Conservation (phyloP, 768 basidiomycete species). For the Hortiboletus flavorubellus region DNA sequence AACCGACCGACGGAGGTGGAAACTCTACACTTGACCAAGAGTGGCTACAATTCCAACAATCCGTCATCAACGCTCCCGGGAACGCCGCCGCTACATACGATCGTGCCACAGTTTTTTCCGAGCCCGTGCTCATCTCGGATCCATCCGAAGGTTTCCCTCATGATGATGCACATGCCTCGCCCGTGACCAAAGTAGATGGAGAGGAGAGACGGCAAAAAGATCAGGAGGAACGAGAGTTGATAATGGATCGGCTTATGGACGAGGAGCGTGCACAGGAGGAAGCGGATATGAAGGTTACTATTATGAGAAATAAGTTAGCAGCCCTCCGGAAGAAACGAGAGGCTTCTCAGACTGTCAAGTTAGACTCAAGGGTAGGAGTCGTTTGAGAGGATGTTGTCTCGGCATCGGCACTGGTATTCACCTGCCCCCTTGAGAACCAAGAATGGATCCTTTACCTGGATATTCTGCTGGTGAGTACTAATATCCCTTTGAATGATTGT, state of each 20-base stretch:
- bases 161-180: constrained; percentile 22
- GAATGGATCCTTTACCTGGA: neutral
- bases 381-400: constrained; percentile 3
- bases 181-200: constrained; percentile 22
- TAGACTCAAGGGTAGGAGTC: constrained; percentile 18
- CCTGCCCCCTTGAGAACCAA: neutral
- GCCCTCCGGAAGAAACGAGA: constrained; percentile 49
- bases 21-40: constrained; percentile 57
- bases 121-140: constrained; percentile 55
- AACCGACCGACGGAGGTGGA: neutral
- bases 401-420: neutral
- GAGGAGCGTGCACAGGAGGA: constrained; percentile 88
- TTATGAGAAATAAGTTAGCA: constrained; percentile 65
- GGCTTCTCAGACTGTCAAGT: constrained; percentile 25
- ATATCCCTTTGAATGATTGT: neutral
- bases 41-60: constrained; percentile 69
- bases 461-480: neutral
- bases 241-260: constrained; percentile 81
- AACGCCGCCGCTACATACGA: constrained; percentile 51
- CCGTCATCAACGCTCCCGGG: constrained; percentile 47
- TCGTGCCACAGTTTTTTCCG: constrained; percentile 67
- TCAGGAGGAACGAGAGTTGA: constrained; percentile 73
- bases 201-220: constrained; percentile 50
- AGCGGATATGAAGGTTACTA: constrained; percentile 69
- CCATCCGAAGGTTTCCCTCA: constrained; percentile 49